Evolutionary conservation across 2,329 filamentous ascomycete species (phyloP), one percentile per base, ranked within the genome.

Genomic region (Harringtonia lauricola): DNA sequence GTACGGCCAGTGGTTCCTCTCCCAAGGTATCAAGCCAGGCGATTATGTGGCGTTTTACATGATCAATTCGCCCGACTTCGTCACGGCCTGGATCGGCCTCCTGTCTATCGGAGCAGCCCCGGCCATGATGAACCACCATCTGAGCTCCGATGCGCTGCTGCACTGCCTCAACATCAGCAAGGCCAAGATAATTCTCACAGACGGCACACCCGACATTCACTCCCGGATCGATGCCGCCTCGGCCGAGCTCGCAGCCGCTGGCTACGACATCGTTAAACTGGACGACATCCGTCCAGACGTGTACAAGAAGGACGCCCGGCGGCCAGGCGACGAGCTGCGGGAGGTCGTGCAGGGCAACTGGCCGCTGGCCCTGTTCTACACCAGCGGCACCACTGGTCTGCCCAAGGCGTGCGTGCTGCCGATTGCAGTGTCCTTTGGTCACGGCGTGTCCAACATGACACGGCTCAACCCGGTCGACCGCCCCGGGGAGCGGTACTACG

Each of bases 301-400:
- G 37, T 59, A 64, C 19, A 24, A 30, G 13, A 43, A 12, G 3
- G 47, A 50, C 12, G 39, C 47, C 10, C 39, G 40, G 14, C 63
- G 73, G 40, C 75, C 77, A 0, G 68, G 66, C 1, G 71, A 83
- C 49, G 64, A 70, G 26, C 67, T 77, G 44, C 69, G 81, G 36
- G 63, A 64, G 5, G 62, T 61, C 4, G 65, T 82, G 2, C 63
- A 64, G 37, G 67, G 65, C 0, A 59, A 64, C 14, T 78, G 70
- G 50, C 76, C 83, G 0, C 68, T 77, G 51, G 76, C 71, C 26
- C 58, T 88, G 21, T 77, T 88, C 52, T 88, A 86, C 57, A 89
- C 84, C 1, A 81, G 79, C 49, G 83, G 83, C 30, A 88, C 84
- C 1, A 88, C 84, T 0, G 84, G 84, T 3, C 60, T 85, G 50